Base-by-base conservation (phyloP, 495 filamentous ascomycete species). In the Massariosphaeria phaeospora region DNA sequence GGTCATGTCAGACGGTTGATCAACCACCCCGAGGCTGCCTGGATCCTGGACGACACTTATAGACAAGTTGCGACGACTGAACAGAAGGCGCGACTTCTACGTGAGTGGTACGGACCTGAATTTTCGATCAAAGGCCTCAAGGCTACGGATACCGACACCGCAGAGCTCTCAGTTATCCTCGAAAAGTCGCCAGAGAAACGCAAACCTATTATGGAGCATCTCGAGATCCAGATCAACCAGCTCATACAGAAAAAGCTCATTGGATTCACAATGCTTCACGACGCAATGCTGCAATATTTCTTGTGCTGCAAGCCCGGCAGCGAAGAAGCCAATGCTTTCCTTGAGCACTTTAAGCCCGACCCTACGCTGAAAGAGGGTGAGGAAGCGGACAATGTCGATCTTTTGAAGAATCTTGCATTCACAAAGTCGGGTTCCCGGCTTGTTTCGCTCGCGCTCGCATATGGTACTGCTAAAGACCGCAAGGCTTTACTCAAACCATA, bases 11-110 rank as follows among this genome's bases (percentile, higher is more conserved):
- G 85, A 61, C 89, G 89, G 57, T 75, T 99, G 50, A 95, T 97
- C 62, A 91, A 91, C 61, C 94, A 99, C 69, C 81, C 91, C 2
- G 94, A 97, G 70, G 91, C 87, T 20, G 88, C 89, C 15, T 97
- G 93, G 87, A 95, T 97, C 57, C 75, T 99, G 34, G 94, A 99
- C 65, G 94, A 99, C 72, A 83, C 94, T 55, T 99, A 96, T 72
- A 82, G 93, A 25, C 81, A 81, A 30, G 82, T 88, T 56, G 91
- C 91, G 13, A 93, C 86, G 5, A 78, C 80, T 60, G 77, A 84
- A 55, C 94, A 99, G 66, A 89, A 90, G 67, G 80, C 84, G 18
- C 80, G 79, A 44, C 75, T 99, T 45, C 76, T 99, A 17, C 77
- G 90, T 23, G 94, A 99, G 70, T 99, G 95, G 88, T 99, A 96